phyloP scores from a whole-genome alignment of 345 rosid genomes.

The Bretschneidera sinensis region DNA sequence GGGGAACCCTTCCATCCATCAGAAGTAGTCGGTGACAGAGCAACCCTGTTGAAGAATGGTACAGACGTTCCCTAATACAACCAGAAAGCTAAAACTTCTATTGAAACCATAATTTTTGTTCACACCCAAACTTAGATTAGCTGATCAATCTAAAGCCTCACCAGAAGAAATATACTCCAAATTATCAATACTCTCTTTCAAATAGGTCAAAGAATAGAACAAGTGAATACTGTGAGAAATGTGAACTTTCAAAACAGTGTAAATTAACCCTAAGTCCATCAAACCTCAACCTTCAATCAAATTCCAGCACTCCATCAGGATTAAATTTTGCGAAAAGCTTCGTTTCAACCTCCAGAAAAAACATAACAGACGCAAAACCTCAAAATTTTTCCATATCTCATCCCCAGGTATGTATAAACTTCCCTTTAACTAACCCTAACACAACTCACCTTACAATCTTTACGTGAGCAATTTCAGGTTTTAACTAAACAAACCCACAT shows the following conservation, averaged over 20 bases:
- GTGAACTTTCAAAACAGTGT: neutral
- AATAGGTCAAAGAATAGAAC: no score
- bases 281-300: neutral
- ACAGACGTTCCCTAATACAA: neutral
- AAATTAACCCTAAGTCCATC: neutral
- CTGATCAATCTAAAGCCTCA: no score
- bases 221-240: neutral
- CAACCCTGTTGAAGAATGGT: neutral
- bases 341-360: neutral
- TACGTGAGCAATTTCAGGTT: neutral
- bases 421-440: slow-evolving; percentile 22
- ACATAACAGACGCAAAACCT: neutral
- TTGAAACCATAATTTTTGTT: no score
- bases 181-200: no score
- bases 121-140: neutral
- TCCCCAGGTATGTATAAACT: neutral
- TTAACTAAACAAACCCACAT: slow-evolving; percentile 11
- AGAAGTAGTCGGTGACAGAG: neutral
- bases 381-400: neutral
- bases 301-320: neutral
- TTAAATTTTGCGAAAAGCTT: no score
- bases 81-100: neutral
- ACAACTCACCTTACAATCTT: slow-evolving; percentile 13
- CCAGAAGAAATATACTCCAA: no score
- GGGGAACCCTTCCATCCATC: neutral